phyloP scores from a whole-genome alignment of 139 green algal species.

The Mesostigma viride region DNA sequence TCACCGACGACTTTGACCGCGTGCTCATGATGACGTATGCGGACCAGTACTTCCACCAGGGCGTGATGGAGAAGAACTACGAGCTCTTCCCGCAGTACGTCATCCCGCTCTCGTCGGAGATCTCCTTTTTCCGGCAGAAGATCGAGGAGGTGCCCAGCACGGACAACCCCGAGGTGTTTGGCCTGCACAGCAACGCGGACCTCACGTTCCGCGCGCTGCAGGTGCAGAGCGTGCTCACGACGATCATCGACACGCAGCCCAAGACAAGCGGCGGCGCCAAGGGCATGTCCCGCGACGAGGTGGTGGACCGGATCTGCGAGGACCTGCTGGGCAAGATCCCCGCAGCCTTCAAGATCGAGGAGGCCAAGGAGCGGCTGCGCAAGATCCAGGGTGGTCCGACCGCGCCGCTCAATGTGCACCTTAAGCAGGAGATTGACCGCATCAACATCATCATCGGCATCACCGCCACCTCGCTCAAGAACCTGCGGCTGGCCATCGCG shows the following conservation, averaged over 20 bases:
- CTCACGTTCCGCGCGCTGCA: slow-evolving; percentile 74
- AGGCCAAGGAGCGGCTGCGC: slow-evolving; percentile 69
- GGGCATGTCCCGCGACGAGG: slow-evolving; percentile 69
- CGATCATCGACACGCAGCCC: slow-evolving; percentile 80
- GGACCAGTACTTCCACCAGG: slow-evolving; percentile 54
- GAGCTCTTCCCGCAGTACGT: slow-evolving; percentile 58
- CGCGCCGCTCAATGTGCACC: slow-evolving; percentile 74
- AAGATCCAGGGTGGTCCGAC: slow-evolving; percentile 66
- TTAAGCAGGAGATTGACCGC: slow-evolving; percentile 83
- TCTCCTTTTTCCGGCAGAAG: slow-evolving; percentile 58
- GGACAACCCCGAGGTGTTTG: slow-evolving; percentile 84
- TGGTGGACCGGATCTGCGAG: slow-evolving; percentile 79
- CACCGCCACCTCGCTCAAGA: slow-evolving; percentile 51
- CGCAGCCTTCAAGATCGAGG: slow-evolving; percentile 69
- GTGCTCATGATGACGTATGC: slow-evolving; percentile 85
- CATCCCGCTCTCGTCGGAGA: slow-evolving; percentile 61
- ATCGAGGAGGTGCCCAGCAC: slow-evolving; percentile 69
- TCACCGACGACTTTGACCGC: slow-evolving; percentile 90
- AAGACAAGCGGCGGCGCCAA: slow-evolving; percentile 52
- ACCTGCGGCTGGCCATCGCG: slow-evolving; percentile 76
- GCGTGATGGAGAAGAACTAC: slow-evolving; percentile 29
- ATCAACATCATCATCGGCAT: slow-evolving; percentile 66
- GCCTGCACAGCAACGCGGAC: slow-evolving; percentile 87
- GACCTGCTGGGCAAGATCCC: slow-evolving; percentile 80
- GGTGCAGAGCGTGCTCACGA: slow-evolving; percentile 54